These are phyloP conservation scores for Botrytis deweyae DNA, from an alignment of 2,329 filamentous ascomycete genomes.

Conservation along the genomic window DNA sequence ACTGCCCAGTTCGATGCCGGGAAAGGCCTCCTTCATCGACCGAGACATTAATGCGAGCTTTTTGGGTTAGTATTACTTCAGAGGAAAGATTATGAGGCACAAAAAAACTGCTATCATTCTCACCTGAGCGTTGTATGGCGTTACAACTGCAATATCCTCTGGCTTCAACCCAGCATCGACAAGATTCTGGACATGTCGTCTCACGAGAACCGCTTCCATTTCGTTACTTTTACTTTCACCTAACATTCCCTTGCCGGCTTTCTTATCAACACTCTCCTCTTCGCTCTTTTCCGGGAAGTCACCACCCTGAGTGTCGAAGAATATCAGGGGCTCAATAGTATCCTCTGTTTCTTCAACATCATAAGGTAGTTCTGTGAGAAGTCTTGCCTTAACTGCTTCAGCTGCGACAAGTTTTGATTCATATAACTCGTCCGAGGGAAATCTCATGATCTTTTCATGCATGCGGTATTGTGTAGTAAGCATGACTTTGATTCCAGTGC, in stretches of 20 bases:
- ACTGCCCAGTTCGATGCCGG: constrained; percentile 89
- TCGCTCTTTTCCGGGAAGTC: constrained; percentile 84
- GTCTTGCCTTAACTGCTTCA: constrained; percentile 69
- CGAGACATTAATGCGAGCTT: constrained; percentile 74
- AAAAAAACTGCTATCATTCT: constrained; percentile 28
- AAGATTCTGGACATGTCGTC: constrained; percentile 71
- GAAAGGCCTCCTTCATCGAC: constrained; percentile 75
- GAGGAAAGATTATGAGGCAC: neutral
- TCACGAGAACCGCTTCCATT: constrained; percentile 81
- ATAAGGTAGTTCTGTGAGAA: constrained; percentile 77
- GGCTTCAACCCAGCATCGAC: constrained; percentile 76
- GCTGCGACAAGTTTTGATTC: constrained; percentile 78
- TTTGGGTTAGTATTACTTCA: constrained; percentile 4
- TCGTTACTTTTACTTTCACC: constrained; percentile 88
- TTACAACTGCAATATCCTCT: constrained; percentile 88
- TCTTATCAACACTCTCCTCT: constrained; percentile 59
- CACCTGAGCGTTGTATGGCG: constrained; percentile 93
- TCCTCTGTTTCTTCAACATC: constrained; percentile 78
- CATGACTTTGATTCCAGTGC: constrained; percentile 84
- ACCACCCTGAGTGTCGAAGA: constrained; percentile 94
- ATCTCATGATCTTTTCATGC: constrained; percentile 94
- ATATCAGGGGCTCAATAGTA: constrained; percentile 82
- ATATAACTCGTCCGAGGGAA: constrained; percentile 87
- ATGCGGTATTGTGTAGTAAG: constrained; percentile 97
- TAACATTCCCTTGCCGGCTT: constrained; percentile 49